phyloP scores from a whole-genome alignment of 1,284 basidiomycete genomes.

The Waitea zeae region DNA sequence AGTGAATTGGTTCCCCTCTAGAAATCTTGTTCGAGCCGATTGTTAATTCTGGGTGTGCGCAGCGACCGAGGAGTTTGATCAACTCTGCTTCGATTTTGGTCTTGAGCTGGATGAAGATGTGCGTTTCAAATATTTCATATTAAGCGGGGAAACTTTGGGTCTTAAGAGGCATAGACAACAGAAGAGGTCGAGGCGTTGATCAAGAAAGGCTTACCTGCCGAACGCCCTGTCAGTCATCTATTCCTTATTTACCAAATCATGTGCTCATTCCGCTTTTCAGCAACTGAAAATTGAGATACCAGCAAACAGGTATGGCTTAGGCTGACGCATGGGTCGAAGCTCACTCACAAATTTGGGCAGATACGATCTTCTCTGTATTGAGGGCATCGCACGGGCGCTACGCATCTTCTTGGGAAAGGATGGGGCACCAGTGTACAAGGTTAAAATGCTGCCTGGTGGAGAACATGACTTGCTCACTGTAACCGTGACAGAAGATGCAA shows the following conservation, averaged over 20 bases:
- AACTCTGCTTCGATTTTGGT: conserved; percentile 94
- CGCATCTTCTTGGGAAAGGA: conserved; percentile 72
- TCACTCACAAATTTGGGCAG: conserved; percentile 21
- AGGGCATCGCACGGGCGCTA: conserved; percentile 85
- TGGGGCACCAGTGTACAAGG: conserved; percentile 54
- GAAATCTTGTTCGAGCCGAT: conserved; percentile 4
- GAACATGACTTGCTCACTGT: conserved; percentile 50
- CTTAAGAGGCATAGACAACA: conserved; percentile 47
- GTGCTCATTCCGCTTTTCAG: conserved; percentile 17
- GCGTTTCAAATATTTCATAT: conserved; percentile 17
- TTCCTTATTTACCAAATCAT: not conserved
- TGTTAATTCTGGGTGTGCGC: conserved; percentile 6
- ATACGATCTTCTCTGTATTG: conserved; percentile 95
- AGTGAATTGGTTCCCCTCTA: conserved; percentile 24
- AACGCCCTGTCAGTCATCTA: conserved; percentile 47
- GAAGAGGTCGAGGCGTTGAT: conserved; percentile 69
- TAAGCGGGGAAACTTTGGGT: conserved; percentile 1
- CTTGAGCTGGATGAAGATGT: conserved; percentile 97
- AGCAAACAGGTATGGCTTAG: conserved; percentile 61
- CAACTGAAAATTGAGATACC: conserved; percentile 98
- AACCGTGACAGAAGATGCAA: conserved; percentile 52
- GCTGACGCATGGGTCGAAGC: not conserved
- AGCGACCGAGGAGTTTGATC: conserved; percentile 92
- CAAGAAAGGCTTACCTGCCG: conserved; percentile 69
- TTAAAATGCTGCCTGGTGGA: conserved; percentile 50